phyloP scores from a whole-genome alignment of 75 land plant genomes.

The Gnetum montanum region DNA sequence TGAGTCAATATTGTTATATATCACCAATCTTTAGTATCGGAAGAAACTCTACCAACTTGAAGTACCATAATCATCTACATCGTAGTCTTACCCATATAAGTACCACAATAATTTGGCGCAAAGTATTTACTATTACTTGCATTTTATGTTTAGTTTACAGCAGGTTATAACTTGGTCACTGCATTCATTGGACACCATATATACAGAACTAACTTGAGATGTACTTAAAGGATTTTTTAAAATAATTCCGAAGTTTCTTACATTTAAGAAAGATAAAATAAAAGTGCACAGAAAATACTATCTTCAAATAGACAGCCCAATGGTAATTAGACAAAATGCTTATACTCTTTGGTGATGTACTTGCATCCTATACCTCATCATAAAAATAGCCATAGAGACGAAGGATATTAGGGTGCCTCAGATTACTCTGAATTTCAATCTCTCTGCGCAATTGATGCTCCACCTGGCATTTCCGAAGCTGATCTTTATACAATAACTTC shows the following conservation, averaged over 20 bases:
- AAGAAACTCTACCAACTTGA: too few relatives aligned
- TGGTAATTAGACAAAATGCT: not conserved
- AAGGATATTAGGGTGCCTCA: conserved; percentile 38
- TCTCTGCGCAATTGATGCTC: conserved; percentile 43
- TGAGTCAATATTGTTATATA: conserved; percentile 4
- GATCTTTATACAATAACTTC: conserved; percentile 33
- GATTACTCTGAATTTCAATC: conserved; percentile 40
- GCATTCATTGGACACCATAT: too few relatives aligned
- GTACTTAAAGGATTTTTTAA: too few relatives aligned
- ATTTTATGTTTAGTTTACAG: too few relatives aligned
- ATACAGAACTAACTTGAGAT: too few relatives aligned
- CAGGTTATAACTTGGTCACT: too few relatives aligned
- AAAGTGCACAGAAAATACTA: not conserved
- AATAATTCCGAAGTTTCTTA: too few relatives aligned
- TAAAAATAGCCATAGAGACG: conserved; percentile 40
- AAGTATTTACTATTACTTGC: too few relatives aligned
- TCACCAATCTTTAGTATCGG: too few relatives aligned
- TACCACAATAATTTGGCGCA: not conserved
- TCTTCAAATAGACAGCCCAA: not conserved
- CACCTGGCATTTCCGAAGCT: conserved; percentile 36
- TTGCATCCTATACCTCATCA: conserved; percentile 19
- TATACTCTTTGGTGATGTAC: not conserved
- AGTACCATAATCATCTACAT: not conserved
- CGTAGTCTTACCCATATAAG: not conserved
- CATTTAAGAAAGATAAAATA: too few relatives aligned